Evolutionary conservation across 495 filamentous ascomycete species (phyloP).

Genomic region (Copromyces sp.): DNA sequence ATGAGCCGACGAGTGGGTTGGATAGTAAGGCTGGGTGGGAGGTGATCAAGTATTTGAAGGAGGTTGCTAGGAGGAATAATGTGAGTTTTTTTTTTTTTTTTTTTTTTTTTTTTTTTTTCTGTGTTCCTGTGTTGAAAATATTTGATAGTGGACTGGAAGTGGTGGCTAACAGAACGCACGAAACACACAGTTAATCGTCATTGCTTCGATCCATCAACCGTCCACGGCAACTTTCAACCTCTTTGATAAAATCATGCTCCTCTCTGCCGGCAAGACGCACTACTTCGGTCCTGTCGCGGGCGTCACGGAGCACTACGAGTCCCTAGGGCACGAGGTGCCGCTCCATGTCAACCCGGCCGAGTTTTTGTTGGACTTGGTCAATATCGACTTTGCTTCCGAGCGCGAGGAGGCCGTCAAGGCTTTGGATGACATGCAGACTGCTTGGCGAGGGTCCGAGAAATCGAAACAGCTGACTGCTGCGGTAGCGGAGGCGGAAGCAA

Average conservation of each 20-base stretch:
- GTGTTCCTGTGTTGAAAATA: not conserved
- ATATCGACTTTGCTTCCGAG: conserved; percentile 53
- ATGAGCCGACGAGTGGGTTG: conserved; percentile 73
- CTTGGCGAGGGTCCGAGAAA: conserved; percentile 27
- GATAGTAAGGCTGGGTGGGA: conserved; percentile 74
- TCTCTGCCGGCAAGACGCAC: conserved; percentile 56
- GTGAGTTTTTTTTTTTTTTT: conserved; percentile 50
- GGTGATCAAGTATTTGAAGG: conserved; percentile 69
- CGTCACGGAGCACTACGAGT: conserved; percentile 47
- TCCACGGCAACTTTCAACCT: conserved; percentile 65
- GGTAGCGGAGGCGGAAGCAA: conserved; percentile 4
- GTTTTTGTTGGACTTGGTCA: conserved; percentile 63
- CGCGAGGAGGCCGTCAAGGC: conserved; percentile 29
- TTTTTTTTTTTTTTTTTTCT: conserved; percentile 41
- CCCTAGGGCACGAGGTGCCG: conserved; percentile 49
- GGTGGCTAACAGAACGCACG: conserved; percentile 34
- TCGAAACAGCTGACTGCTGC: conserved; percentile 6
- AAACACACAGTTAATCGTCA: conserved; percentile 56
- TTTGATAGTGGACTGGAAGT: conserved; percentile 19
- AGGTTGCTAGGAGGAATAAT: conserved; percentile 55
- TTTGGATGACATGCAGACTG: conserved; percentile 31
- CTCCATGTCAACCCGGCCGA: conserved; percentile 67
- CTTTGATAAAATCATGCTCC: conserved; percentile 67
- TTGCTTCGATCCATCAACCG: conserved; percentile 75
- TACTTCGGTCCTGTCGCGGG: conserved; percentile 53